phyloP scores from a whole-genome alignment of 2,329 filamentous ascomycete species.

The Colletotrichum truncatum region DNA sequence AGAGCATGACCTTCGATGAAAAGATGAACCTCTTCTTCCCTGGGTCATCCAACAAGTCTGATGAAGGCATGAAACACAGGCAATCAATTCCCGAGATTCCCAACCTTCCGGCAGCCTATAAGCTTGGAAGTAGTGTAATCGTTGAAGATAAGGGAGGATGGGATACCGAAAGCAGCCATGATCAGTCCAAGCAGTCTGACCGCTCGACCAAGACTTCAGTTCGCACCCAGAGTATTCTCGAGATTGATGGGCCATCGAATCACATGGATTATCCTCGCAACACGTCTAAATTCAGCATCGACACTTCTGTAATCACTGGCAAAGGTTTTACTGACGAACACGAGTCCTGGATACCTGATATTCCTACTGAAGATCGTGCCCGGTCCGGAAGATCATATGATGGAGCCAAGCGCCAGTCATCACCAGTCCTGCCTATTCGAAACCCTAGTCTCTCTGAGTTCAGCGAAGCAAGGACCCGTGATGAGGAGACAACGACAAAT shows the following conservation, averaged over 20 bases:
- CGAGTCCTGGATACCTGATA: conserved; percentile 48
- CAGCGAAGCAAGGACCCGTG: conserved; percentile 44
- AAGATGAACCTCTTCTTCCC: conserved; percentile 64
- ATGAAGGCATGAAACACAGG: neutral
- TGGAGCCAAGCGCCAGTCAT: conserved; percentile 55
- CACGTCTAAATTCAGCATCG: conserved; percentile 41
- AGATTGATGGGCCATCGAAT: conserved; percentile 43
- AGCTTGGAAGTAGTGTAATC: conserved; percentile 31
- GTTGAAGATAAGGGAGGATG: conserved; percentile 32
- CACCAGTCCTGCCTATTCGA: conserved; percentile 56
- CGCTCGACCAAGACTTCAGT: conserved; percentile 47
- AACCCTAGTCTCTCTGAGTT: conserved; percentile 44
- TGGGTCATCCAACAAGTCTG: conserved; percentile 34
- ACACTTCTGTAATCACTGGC: conserved; percentile 32
- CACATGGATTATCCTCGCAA: conserved; percentile 24
- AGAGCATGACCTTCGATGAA: conserved; percentile 67
- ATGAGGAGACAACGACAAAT: conserved; percentile 53
- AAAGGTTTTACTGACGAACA: conserved; percentile 44
- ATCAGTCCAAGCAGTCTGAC: conserved; percentile 42
- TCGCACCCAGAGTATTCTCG: conserved; percentile 51
- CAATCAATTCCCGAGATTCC: conserved; percentile 55
- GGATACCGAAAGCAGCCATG: conserved; percentile 18
- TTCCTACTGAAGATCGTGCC: conserved; percentile 30
- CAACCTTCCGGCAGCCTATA: conserved; percentile 43
- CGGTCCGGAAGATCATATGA: conserved; percentile 32